Evolutionary conservation across 228 moss, liverwort and hornwort species (phyloP), one percentile per base, ranked within the genome.

Genomic region (Sphagnum magellanicum): DNA sequence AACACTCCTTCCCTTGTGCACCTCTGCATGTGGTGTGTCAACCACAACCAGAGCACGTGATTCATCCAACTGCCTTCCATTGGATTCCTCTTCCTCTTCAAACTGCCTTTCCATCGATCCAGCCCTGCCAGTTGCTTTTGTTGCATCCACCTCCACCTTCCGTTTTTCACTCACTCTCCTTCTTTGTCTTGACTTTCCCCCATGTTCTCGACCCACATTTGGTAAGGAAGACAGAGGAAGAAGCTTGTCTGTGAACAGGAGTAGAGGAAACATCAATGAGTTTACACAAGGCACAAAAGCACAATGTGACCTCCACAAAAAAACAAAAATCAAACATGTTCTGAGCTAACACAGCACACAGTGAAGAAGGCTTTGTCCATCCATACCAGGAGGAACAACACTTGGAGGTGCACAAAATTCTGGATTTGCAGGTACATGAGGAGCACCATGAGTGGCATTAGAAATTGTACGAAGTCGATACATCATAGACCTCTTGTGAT

Each of bases 401-500:
- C 77, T 65, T 70, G 76, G 78, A 72, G 74, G 68, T 14, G 32
- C 15, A 50, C 78, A 79, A 9, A 61, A 50, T 70, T 71, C 74
- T 46, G 74, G 10, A 12, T 13, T 71, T 47, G 58, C 67, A 71
- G 70, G 51, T 16, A 53, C 75, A 69, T 65, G 55, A 8, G 12
- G 9, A 55, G 8, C 55, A 55, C 74, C 80, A 70, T 80, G 52
- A 50, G 5, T 75, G 59, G 88, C 83, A 68, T 90, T 90, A 57
- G 83, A 77, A 49, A 78, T 83, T 32, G 97, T 98, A 75, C 91
- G 90, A 71, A 98, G 53, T 55, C 93, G 87, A 68, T 98, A 98
- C 13, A 98, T 77, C 76, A 93, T 98, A 74, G 97, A 93, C 68
- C 89, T 91, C 78, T 91, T 98, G 76, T 93, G 91, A 71, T 91